Conservation (phyloP, 352 stramenopile species). For the Phytophthora fragariae region DNA sequence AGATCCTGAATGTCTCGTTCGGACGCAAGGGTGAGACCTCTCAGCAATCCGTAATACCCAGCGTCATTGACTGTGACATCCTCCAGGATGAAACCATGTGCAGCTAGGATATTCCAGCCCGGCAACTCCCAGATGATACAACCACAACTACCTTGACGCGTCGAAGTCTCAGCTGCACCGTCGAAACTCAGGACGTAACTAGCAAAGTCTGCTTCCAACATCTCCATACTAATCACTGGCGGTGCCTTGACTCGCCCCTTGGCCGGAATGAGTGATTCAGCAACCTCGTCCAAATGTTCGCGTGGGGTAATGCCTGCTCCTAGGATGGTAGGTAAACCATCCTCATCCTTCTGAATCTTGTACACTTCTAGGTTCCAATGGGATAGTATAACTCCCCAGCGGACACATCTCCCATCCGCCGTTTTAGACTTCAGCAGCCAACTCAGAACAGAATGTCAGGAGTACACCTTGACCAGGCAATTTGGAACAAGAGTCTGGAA, state of each 20-base stretch:
- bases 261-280: neutral
- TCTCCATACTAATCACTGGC: conserved; percentile 9
- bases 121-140: conserved; percentile 5
- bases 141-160: neutral
- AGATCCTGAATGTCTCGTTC: neutral
- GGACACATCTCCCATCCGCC: neutral
- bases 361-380: conserved; percentile 1
- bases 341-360: conserved; percentile 6
- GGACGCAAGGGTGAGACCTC: neutral
- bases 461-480: no score
- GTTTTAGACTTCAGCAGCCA: no score
- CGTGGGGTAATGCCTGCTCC: neutral
- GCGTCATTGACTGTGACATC: conserved; percentile 9
- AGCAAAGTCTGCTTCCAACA: neutral
- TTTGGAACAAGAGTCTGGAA: no score
- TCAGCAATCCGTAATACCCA: neutral
- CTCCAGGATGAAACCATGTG: neutral
- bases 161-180: conserved; percentile 1
- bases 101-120: neutral
- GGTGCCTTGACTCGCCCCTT: conserved; percentile 1
- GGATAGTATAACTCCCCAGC: neutral
- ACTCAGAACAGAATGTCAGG: no score
- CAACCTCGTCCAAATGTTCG: conserved; percentile 1
- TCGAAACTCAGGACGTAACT: conserved; percentile 13
- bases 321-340: neutral